These are phyloP conservation scores for Hypoxylon perforatum DNA, from an alignment of 495 filamentous ascomycete species.

Conservation along the genomic window DNA sequence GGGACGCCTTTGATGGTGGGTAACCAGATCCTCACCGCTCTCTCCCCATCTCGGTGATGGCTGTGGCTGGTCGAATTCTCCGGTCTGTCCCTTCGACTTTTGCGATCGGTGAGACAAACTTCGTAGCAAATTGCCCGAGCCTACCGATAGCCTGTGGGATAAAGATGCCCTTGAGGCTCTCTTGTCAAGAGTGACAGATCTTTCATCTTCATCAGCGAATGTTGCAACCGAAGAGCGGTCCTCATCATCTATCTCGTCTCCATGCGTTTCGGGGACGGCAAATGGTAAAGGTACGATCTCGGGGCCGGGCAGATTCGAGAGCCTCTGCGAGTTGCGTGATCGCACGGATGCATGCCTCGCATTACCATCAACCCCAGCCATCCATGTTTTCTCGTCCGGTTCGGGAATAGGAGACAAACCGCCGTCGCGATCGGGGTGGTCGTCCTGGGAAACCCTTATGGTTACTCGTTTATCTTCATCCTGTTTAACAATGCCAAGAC, in stretches of 20 bases:
- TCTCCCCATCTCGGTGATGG: slow-evolving; percentile 46
- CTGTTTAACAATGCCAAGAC: slow-evolving; percentile 47
- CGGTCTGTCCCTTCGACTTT: slow-evolving; percentile 23
- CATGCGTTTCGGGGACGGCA: slow-evolving; percentile 58
- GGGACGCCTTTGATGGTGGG: slow-evolving; percentile 43
- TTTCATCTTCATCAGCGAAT: slow-evolving; percentile 65
- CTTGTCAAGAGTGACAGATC: slow-evolving; percentile 31
- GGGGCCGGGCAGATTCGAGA: slow-evolving; percentile 43
- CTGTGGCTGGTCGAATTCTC: slow-evolving; percentile 39
- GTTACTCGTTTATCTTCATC: slow-evolving; percentile 47
- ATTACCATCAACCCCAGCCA: slow-evolving; percentile 46
- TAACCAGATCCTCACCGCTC: slow-evolving; percentile 58
- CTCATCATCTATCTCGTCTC: slow-evolving; percentile 52
- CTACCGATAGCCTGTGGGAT: slow-evolving; percentile 59
- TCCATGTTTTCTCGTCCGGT: slow-evolving; percentile 51
- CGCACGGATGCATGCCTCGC: slow-evolving; percentile 30
- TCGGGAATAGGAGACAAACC: slow-evolving; percentile 31
- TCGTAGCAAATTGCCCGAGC: slow-evolving; percentile 56
- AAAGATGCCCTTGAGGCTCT: slow-evolving; percentile 44
- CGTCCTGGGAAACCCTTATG: slow-evolving; percentile 55
- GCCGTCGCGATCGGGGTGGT: slow-evolving; percentile 38
- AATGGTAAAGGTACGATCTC: slow-evolving; percentile 70
- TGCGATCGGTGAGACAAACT: slow-evolving; percentile 56
- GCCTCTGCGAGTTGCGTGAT: slow-evolving; percentile 21
- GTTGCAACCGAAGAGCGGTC: slow-evolving; percentile 71